Conservation (phyloP, 345 rosid species). For the Brassica juncea region DNA sequence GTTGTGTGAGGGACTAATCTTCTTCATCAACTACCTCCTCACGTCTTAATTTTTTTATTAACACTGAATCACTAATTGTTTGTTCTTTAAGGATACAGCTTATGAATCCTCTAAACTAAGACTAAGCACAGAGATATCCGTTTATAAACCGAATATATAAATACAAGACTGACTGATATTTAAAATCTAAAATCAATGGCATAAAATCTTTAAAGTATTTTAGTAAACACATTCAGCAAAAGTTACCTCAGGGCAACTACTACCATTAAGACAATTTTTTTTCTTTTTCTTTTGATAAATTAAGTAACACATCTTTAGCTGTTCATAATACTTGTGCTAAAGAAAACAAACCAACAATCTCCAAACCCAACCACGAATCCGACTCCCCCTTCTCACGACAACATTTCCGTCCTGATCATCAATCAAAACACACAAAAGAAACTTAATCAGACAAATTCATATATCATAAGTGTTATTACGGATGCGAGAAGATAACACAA, state of each 20-base stretch:
- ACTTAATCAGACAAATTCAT: neutral
- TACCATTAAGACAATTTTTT: slow-evolving; percentile 6
- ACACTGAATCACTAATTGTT: neutral
- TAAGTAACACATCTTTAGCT: slow-evolving; percentile 20
- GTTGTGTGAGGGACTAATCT: neutral
- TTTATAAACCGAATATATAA: neutral
- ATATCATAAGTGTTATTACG: neutral
- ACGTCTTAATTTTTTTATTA: slow-evolving; percentile 20
- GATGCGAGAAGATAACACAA: neutral
- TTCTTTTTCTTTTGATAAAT: neutral
- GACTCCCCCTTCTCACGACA: slow-evolving; percentile 23
- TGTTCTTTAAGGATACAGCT: slow-evolving; percentile 11
- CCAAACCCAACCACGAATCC: slow-evolving; percentile 12
- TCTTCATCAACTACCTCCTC: slow-evolving; percentile 26
- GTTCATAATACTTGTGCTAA: slow-evolving; percentile 23
- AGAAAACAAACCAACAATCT: slow-evolving; percentile 36
- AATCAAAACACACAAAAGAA: slow-evolving; percentile 8
- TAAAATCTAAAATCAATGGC: neutral
- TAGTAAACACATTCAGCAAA: slow-evolving; percentile 8
- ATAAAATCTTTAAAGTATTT: slow-evolving; percentile 11
- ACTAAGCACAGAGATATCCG: slow-evolving; percentile 10
- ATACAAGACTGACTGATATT: neutral
- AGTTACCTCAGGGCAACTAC: slow-evolving; percentile 31
- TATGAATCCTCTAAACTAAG: slow-evolving; percentile 1
- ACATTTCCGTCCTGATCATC: slow-evolving; percentile 36